Evolutionary conservation across 192 early-diverging fungal genomes (phyloP), one percentile per base, ranked within the genome.

Genomic region (Podila clonocystis): DNA sequence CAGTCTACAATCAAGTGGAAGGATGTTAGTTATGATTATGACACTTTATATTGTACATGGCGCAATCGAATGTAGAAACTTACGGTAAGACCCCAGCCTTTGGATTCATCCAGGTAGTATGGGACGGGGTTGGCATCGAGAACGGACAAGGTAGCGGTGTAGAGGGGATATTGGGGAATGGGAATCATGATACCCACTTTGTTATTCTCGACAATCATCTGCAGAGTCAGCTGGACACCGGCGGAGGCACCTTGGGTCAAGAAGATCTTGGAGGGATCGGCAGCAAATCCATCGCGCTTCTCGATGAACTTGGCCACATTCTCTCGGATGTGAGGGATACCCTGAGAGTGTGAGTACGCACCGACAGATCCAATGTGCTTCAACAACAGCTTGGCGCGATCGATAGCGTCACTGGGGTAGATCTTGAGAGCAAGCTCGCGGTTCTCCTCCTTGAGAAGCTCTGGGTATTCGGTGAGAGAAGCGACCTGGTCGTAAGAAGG

Each of bases 101-200:
- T 83, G 58, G 87, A 84, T 82, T 99, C 98, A 82, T 97, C 89
- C 60, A 99, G 82, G 66, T 94, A 97, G 85, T 99, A 99, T 28
- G 93, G 96, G 7, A 98, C 95, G 31, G 93, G 90, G 11, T 90
- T 87, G n/a, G 94, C 96, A 70, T 94, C 87, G 73, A 94, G 89
- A 24, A 97, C 88, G 2, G 94, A 89, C 58, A 99, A 87, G 1
- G 95, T 93, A 31, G 97, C 98, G 13, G 95, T 94, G 88, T 99
- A 99, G 31, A 99, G 91, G 61, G 98, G 98, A 76, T 99, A 99
- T 80, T 99, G 98, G 41, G 98, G 98, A 63, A 99, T 97, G 28
- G 98, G 98, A 73, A 98, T 98, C 97, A 99, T 96, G 77, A 99
- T 94, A 34, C 98, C 98, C 50, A 96, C 92, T 30, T 94, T 87